These are phyloP conservation scores for Scedosporium dehoogii DNA, from an alignment of 2,329 filamentous ascomycete species.

Conservation along the genomic window DNA sequence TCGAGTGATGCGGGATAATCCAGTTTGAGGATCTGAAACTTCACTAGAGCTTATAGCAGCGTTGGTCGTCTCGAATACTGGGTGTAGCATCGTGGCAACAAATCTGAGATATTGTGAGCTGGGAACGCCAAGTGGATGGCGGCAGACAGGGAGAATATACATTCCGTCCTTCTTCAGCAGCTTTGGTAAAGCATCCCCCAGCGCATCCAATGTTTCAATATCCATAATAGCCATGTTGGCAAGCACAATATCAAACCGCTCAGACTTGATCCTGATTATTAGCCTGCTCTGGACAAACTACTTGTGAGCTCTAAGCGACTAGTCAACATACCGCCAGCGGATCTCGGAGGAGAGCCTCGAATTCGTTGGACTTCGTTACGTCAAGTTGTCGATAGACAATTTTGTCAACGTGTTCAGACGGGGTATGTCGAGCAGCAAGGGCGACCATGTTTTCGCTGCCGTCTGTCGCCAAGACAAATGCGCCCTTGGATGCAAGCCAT, in stretches of 20 bases:
- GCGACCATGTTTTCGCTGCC: conserved; percentile 30
- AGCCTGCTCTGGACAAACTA: background rate
- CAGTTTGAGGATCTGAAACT: conserved; percentile 23
- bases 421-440: conserved; percentile 15
- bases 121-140: background rate
- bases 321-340: background rate
- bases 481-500: conserved; percentile 27
- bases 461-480: conserved; percentile 32
- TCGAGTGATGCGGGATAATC: conserved; percentile 22
- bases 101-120: conserved; percentile 20
- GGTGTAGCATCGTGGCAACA: conserved; percentile 36
- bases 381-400: background rate
- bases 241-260: conserved; percentile 30
- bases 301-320: too few species aligned
- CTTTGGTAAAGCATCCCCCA: conserved; percentile 28
- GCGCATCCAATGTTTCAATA: conserved; percentile 28
- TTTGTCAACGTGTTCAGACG: background rate
- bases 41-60: conserved; percentile 28
- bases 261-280: conserved; percentile 12
- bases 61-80: conserved; percentile 36
- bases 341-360: background rate
- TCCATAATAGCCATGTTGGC: conserved; percentile 43
- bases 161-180: conserved; percentile 29
- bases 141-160: conserved; percentile 19
- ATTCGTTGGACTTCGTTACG: background rate